phyloP scores from a whole-genome alignment of 208 protist species.

The Porcisia hertigi region DNA sequence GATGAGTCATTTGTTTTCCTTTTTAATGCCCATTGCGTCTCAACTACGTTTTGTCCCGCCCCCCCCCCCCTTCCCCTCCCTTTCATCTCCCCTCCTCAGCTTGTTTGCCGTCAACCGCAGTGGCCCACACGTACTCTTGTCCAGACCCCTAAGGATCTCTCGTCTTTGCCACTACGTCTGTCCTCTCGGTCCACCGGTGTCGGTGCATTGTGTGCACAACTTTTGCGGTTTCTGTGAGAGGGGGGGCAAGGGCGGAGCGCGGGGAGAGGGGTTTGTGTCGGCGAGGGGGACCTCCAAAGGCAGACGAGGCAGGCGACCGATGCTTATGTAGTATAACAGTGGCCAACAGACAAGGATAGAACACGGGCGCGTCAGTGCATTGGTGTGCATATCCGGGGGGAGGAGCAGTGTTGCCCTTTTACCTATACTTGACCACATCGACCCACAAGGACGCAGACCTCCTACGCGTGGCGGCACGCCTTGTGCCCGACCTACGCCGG shows the following conservation, averaged over 20 bases:
- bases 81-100: background rate
- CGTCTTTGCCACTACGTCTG: background rate
- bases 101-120: background rate
- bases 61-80: background rate
- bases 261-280: too few species aligned
- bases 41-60: background rate
- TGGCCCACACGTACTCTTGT: background rate
- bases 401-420: background rate
- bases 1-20: background rate
- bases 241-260: background rate
- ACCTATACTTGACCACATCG: background rate
- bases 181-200: background rate
- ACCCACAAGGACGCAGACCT: background rate
- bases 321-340: background rate
- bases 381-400: background rate
- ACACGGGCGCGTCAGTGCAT: background rate
- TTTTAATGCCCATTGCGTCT: background rate
- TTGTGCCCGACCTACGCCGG: background rate
- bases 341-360: background rate
- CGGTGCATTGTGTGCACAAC: background rate
- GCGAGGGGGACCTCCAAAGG: background rate
- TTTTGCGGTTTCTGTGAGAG: background rate
- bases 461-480: background rate
- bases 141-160: background rate
- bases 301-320: background rate